Conservation (phyloP, 352 stramenopile species). For the Globisporangium echinulatum region DNA sequence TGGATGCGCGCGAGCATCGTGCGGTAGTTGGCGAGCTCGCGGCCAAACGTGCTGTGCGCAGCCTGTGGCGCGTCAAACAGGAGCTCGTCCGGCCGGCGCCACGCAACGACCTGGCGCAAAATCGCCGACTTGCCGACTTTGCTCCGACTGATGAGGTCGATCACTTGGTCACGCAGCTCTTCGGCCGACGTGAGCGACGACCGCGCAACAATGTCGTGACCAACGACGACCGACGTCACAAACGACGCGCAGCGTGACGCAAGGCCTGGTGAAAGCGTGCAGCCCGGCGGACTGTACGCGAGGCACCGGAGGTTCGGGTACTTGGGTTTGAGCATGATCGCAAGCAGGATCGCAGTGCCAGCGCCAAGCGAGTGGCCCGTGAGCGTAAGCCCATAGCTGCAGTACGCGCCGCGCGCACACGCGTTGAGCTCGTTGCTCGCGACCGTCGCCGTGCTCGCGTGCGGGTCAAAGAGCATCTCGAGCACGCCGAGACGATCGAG, state of each 20-base stretch:
- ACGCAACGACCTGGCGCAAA: conserved; percentile 70
- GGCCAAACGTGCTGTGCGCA: conserved; percentile 35
- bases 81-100: conserved; percentile 72
- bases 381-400: conserved; percentile 64
- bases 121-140: conserved; percentile 84
- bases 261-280: conserved; percentile 67
- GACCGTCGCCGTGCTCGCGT: conserved; percentile 32
- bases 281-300: conserved; percentile 73
- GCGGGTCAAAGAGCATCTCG: conserved; percentile 81
- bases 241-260: conserved; percentile 53
- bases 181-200: conserved; percentile 74
- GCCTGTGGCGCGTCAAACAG: conserved; percentile 35
- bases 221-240: conserved; percentile 73
- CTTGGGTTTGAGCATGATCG: conserved; percentile 71
- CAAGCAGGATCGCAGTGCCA: conserved; percentile 62
- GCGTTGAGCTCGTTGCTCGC: conserved; percentile 48
- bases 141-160: conserved; percentile 79
- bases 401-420: conserved; percentile 54
- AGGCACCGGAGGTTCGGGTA: conserved; percentile 79
- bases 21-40: conserved; percentile 70
- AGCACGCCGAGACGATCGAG: conserved; percentile 63
- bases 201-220: conserved; percentile 79
- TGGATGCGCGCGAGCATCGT: conserved; percentile 84
- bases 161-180: conserved; percentile 69
- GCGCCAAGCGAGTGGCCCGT: conserved; percentile 82